Base-by-base conservation (phyloP, 306 rosid genomes). In the Gastrolobium bilobum region DNA sequence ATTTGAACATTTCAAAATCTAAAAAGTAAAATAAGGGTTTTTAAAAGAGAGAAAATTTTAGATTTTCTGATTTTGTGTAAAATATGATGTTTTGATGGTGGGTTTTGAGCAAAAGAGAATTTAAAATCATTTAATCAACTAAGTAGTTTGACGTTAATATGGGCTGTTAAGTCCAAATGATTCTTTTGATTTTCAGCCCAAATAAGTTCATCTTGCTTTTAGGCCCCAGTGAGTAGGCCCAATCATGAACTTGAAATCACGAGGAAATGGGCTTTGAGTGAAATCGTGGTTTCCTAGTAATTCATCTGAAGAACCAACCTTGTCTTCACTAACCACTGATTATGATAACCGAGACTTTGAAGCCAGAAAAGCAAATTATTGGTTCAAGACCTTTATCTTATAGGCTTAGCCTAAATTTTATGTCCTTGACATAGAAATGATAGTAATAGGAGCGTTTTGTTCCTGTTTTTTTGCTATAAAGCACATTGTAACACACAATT, bases 361-460 rank as follows among this genome's bases (percentile, higher is more conserved):
- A 56, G 68, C 33, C 0, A 40, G 5, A 48, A 66, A 78, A 73
- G 75, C n/a, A 83, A 73, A 66, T 2, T 50, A 34, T 59, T 67
- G 83, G 86, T 13, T 11, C 77, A 33, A 67, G 53, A 29, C 61
- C 46, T 14, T 50, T 54, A 51, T 13, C 15, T 50, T 80, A 65
- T 59, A 73, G 71, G 44, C 43, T 51, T 83, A 59, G 71, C 54
- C 79, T 77, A 34, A 72, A 56, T 38, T 64, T 52, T 78, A 9
- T 57, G 52, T 63, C 39, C 82, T 62, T 75, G 47, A 56, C 26
- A 34, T 4, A 73, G 53, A 75, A 73, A 80, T 80, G 79, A 75
- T 54, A 56, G 68, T 50, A 47, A 34, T 2, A 10, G 30, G 46
- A 47, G 42, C 3, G 10, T 1, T 58, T 42, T 14, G 52, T 59